A percentile compares a stretch with the other conserved stretches of the same genome.
These are phyloP conservation scores for Apodospora peruviana DNA, from an alignment of 495 filamentous ascomycete species.

Conservation along the genomic window DNA sequence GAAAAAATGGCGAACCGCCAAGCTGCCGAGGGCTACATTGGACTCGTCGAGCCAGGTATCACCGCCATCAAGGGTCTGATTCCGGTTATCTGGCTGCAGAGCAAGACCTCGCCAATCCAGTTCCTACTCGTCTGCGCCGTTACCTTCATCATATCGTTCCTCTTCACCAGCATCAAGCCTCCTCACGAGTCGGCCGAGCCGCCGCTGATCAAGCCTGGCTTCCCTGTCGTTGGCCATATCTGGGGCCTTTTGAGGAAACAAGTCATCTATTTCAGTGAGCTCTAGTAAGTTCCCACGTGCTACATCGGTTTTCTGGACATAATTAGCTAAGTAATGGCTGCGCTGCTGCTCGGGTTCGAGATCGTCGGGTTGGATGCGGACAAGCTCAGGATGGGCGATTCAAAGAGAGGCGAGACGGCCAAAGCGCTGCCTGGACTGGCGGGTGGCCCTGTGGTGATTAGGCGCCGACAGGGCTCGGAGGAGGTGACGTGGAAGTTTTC, in stretches of 20 bases:
- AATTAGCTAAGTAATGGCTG: constrained; percentile 27
- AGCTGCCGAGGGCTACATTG: neutral
- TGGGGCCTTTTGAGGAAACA: constrained; percentile 4
- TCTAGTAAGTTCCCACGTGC: constrained; percentile 6
- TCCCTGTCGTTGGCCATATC: constrained; percentile 20
- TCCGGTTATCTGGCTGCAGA: constrained; percentile 18
- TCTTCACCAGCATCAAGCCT: constrained; percentile 1
- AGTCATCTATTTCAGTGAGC: constrained; percentile 5
- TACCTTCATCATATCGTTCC: neutral
- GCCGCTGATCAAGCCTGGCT: constrained; percentile 7
- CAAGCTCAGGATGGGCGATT: constrained; percentile 2
- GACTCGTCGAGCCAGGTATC: constrained; percentile 2
- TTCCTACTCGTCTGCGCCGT: constrained; percentile 13
- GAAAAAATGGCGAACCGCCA: constrained; percentile 1
- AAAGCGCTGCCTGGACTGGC: constrained; percentile 15
- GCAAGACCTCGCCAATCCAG: constrained; percentile 11
- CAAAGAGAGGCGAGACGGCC: constrained; percentile 6
- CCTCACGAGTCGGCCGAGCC: constrained; percentile 17
- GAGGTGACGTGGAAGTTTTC: constrained; percentile 24
- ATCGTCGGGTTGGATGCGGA: constrained; percentile 11
- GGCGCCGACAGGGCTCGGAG: constrained; percentile 21
- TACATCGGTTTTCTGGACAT: constrained; percentile 25
- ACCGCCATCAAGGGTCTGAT: constrained; percentile 17
- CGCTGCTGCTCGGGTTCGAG: constrained; percentile 35
- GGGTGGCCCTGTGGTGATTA: constrained; percentile 9